These are phyloP conservation scores for Fusarium veterinarium DNA, from an alignment of 2,329 filamentous ascomycete genomes.

Conservation along the genomic window DNA sequence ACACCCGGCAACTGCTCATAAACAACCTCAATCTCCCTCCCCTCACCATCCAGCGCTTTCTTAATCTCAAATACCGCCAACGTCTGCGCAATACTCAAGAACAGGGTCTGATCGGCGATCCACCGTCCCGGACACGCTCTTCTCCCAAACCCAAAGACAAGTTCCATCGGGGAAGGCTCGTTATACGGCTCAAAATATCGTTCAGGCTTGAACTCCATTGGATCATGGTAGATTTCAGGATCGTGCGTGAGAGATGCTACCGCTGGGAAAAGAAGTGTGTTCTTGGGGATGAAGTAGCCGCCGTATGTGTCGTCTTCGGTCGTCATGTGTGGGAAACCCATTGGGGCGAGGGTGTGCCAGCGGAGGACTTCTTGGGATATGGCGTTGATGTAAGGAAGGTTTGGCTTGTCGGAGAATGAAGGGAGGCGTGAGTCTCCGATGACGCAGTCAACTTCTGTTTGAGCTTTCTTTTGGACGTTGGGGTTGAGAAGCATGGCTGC, in stretches of 20 bases:
- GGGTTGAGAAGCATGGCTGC: constrained; percentile 59
- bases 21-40: constrained; percentile 47
- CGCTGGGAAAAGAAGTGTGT: constrained; percentile 24
- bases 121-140: constrained; percentile 50
- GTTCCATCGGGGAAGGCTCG: constrained; percentile 44
- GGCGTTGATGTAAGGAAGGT: constrained; percentile 56
- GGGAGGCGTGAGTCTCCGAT: constrained; percentile 57
- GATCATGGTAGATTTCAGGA: constrained; percentile 58
- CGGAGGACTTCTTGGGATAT: constrained; percentile 48
- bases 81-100: constrained; percentile 52
- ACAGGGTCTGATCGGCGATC: constrained; percentile 49
- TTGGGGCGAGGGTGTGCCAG: constrained; percentile 47
- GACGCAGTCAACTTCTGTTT: constrained; percentile 56
- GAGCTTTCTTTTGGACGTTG: constrained; percentile 55
- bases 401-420: constrained; percentile 53
- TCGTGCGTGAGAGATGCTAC: constrained; percentile 1
- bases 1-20: constrained; percentile 21
- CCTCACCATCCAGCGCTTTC: constrained; percentile 44
- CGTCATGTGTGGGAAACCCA: constrained; percentile 53
- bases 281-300: constrained; percentile 45
- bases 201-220: constrained; percentile 48
- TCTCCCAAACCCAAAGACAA: constrained; percentile 52
- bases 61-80: constrained; percentile 59
- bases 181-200: constrained; percentile 20
- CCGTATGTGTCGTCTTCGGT: constrained; percentile 42